Percentiles rank a stretch among this genome's conserved stretches.
phyloP scores from a whole-genome alignment of 1,284 basidiomycete genomes.

The Dichomitus squalens region DNA sequence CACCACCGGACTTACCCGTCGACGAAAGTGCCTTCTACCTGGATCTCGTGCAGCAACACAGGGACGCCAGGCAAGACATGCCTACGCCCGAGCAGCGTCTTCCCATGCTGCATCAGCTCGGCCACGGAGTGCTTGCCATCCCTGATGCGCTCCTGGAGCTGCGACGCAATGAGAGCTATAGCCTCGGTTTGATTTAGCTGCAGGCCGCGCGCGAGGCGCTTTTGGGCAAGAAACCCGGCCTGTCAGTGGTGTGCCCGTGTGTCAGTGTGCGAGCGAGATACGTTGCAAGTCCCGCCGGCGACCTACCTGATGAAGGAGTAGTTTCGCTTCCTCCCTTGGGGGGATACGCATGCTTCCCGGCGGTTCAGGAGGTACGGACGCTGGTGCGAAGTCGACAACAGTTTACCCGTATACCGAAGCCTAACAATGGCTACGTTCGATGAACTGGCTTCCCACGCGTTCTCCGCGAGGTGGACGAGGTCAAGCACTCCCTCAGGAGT shows the following conservation, averaged over 20 bases:
- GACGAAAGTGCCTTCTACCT: conserved; percentile 90
- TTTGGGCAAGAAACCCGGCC: conserved; percentile 89
- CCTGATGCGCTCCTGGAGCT: conserved; percentile 93
- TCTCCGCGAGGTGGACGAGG: conserved; percentile 9
- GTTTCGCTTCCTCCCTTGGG: conserved; percentile 42
- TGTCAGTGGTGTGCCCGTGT: conserved; percentile 29
- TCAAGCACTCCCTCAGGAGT: background rate
- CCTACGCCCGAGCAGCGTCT: conserved; percentile 83
- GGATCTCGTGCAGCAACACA: conserved; percentile 75
- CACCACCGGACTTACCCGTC: conserved; percentile 62
- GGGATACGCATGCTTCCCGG: conserved; percentile 35
- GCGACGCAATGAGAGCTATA: conserved; percentile 86
- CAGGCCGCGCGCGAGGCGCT: conserved; percentile 90
- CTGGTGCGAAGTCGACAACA: background rate
- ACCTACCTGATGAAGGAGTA: conserved; percentile 41
- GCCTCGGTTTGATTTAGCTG: conserved; percentile 89
- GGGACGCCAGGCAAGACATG: conserved; percentile 88
- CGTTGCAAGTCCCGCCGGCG: background rate
- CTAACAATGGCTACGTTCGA: background rate
- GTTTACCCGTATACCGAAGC: background rate
- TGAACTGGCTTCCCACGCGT: background rate
- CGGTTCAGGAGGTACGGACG: background rate
- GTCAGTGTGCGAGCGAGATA: background rate
- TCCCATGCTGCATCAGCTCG: conserved; percentile 91
- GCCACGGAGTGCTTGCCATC: conserved; percentile 91